Conservation (phyloP, 306 rosid species). For the Rosa rugosa region DNA sequence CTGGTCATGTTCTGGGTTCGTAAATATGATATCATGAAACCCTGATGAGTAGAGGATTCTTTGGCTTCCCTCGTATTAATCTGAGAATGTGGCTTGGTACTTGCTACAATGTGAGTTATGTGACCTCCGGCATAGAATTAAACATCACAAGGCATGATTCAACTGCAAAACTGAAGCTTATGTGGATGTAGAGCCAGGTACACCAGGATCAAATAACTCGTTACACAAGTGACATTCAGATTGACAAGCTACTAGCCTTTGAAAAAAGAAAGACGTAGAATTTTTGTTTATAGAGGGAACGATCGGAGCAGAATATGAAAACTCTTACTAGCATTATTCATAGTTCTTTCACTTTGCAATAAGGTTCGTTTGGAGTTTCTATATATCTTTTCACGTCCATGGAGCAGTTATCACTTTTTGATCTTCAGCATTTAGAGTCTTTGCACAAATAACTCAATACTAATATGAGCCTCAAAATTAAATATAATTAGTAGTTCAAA, state of each 20-base stretch:
- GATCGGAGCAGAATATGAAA: not conserved
- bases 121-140: not conserved
- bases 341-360: not conserved
- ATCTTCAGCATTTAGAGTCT: not conserved
- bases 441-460: not conserved
- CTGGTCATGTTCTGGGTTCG: not conserved
- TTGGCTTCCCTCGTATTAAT: not conserved
- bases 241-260: not conserved
- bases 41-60: not conserved
- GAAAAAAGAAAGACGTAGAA: not conserved
- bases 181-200: not conserved
- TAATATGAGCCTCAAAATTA: not conserved
- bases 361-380: not conserved
- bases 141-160: not conserved
- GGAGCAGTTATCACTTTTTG: not conserved
- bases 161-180: constrained; percentile 2
- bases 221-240: not conserved
- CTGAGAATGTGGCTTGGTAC: not conserved
- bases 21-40: not conserved
- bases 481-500: constrained; percentile 5
- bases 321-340: not conserved
- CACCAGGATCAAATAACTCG: not conserved
- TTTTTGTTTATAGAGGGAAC: not conserved
- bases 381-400: not conserved
- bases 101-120: not conserved